Evolutionary conservation across 306 rosid genomes (phyloP).

Genomic region (Abrus pulchellus): DNA sequence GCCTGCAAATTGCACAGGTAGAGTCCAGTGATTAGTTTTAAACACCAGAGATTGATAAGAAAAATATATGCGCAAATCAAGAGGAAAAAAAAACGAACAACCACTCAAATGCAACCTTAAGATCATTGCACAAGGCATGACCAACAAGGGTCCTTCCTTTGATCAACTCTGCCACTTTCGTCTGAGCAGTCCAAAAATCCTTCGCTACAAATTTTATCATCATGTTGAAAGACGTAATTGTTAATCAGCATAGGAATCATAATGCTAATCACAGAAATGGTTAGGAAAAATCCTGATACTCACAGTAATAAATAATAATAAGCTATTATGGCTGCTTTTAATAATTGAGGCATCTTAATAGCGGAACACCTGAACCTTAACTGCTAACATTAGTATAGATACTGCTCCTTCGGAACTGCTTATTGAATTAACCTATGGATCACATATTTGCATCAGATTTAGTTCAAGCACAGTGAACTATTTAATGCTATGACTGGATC

Average conservation of each 20-base stretch:
- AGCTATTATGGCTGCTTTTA: slow-evolving; percentile 34
- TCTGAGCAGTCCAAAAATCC: slow-evolving; percentile 81
- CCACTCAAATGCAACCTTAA: slow-evolving; percentile 69
- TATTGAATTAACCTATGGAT: slow-evolving; percentile 9
- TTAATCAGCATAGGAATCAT: slow-evolving; percentile 35
- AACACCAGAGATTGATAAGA: slow-evolving; percentile 23
- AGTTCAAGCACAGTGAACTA: neutral
- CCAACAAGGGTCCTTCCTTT: slow-evolving; percentile 90
- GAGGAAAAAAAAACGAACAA: neutral
- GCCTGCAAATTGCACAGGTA: slow-evolving; percentile 72
- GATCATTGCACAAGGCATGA: slow-evolving; percentile 91
- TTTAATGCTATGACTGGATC: slow-evolving; percentile 2
- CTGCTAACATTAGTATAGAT: slow-evolving; percentile 5
- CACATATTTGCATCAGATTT: neutral
- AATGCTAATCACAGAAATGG: slow-evolving; percentile 12
- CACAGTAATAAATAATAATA: neutral
- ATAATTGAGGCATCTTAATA: slow-evolving; percentile 20
- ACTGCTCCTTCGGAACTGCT: slow-evolving; percentile 21
- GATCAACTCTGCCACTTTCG: slow-evolving; percentile 82
- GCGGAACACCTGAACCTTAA: slow-evolving; percentile 28
- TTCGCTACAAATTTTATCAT: slow-evolving; percentile 63
- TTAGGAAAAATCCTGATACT: slow-evolving; percentile 17
- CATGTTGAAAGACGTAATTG: slow-evolving; percentile 35
- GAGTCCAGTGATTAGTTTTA: slow-evolving; percentile 27
- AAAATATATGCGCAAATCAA: slow-evolving; percentile 20